A percentile compares a stretch with the other conserved stretches of the same genome.
Conservation (phyloP, 108 stramenopile genomes). For the Fragilariopsis cylindrus region DNA sequence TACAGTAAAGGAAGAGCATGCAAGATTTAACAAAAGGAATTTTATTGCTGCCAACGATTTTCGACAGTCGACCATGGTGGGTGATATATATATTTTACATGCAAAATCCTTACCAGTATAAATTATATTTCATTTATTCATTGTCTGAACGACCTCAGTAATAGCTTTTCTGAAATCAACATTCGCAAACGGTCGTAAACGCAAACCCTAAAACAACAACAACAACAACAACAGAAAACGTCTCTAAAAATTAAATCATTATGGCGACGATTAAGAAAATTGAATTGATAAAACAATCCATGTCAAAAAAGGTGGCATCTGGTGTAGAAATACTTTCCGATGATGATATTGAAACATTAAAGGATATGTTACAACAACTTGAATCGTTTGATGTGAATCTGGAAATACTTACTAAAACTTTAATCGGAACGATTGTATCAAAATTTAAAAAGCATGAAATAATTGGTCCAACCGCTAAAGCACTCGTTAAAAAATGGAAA, state of each 20-base stretch:
- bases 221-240: no score
- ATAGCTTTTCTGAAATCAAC: no score
- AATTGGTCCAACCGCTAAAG: conserved; percentile 59
- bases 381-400: conserved; percentile 65
- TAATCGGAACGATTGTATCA: conserved; percentile 81
- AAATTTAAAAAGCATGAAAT: conserved; percentile 69
- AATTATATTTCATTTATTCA: no score
- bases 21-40: no score
- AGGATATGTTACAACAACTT: conserved; percentile 76
- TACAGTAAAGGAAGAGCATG: no score
- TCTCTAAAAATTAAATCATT: not conserved
- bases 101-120: no score
- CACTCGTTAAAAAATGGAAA: conserved; percentile 88
- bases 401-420: conserved; percentile 67
- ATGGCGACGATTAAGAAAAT: conserved; percentile 48
- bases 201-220: no score
- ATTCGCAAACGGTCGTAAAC: no score
- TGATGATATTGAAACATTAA: conserved; percentile 57
- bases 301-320: conserved; percentile 57
- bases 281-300: conserved; percentile 66
- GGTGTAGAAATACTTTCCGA: conserved; percentile 37
- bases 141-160: no score
- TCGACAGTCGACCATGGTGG: no score
- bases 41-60: no score
- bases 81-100: no score